phyloP scores from a whole-genome alignment of 768 basidiomycete genomes.

The Chalciporus pseudorubinellus region DNA sequence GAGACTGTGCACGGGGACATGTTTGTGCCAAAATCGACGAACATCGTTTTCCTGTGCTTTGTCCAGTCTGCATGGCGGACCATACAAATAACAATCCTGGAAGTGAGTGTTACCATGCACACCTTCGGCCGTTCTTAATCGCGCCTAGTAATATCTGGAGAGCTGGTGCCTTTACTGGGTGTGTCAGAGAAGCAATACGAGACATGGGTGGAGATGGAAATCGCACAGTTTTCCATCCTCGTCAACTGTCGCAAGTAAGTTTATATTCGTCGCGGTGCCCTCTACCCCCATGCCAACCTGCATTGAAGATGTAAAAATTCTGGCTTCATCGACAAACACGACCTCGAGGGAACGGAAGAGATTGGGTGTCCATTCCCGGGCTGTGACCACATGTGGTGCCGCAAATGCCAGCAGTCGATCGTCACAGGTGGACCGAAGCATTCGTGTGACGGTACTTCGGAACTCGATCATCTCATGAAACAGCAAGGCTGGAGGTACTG shows the following conservation, averaged over 20 bases:
- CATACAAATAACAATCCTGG: slow-evolving; percentile 28
- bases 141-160: slow-evolving; percentile 36
- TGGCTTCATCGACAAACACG: slow-evolving; percentile 49
- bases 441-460: slow-evolving; percentile 23
- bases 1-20: slow-evolving; percentile 46
- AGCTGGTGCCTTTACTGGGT: slow-evolving; percentile 41
- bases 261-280: background rate
- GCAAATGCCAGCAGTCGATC: slow-evolving; percentile 47
- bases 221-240: slow-evolving; percentile 40
- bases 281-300: background rate
- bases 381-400: slow-evolving; percentile 60
- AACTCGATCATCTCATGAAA: slow-evolving; percentile 46
- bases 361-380: slow-evolving; percentile 48
- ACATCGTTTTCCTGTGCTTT: slow-evolving; percentile 55
- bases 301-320: slow-evolving; percentile 46
- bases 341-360: slow-evolving; percentile 40
- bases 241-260: slow-evolving; percentile 51
- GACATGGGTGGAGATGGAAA: slow-evolving; percentile 46
- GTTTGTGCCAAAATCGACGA: slow-evolving; percentile 49
- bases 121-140: background rate
- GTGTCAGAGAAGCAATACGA: slow-evolving; percentile 43
- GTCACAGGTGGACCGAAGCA: slow-evolving; percentile 39
- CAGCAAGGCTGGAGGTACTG: slow-evolving; percentile 60
- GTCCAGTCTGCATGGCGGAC: slow-evolving; percentile 52
- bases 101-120: slow-evolving; percentile 17